Percentiles rank a stretch among this genome's conserved stretches.
Conservation (phyloP, 495 filamentous ascomycete species). For the Choiromyces venosus region DNA sequence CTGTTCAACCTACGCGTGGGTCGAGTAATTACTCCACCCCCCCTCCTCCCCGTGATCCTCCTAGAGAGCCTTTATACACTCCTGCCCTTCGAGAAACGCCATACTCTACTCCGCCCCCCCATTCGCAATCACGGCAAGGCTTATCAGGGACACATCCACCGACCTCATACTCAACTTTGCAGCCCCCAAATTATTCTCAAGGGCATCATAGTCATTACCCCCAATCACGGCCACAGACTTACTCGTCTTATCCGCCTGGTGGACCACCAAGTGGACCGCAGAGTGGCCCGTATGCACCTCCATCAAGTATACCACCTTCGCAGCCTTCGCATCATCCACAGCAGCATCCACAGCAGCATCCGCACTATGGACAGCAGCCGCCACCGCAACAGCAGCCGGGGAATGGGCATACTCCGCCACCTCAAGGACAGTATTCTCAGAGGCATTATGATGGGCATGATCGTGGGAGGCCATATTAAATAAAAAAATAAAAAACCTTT, state of each 20-base stretch:
- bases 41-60: slow-evolving; percentile 11
- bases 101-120: slow-evolving; percentile 21
- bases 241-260: not conserved
- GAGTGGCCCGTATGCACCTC: slow-evolving; percentile 12
- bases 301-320: slow-evolving; percentile 19
- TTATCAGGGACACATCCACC: slow-evolving; percentile 18
- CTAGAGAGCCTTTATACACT: not conserved
- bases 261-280: slow-evolving; percentile 4
- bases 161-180: slow-evolving; percentile 13
- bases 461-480: slow-evolving; percentile 10
- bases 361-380: slow-evolving; percentile 13
- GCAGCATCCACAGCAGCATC: slow-evolving; percentile 20
- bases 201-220: not conserved
- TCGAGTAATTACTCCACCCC: slow-evolving; percentile 8
- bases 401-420: not conserved
- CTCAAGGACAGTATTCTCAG: slow-evolving; percentile 12
- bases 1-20: not conserved
- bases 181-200: slow-evolving; percentile 7
- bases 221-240: slow-evolving; percentile 10
- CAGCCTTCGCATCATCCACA: slow-evolving; percentile 16
- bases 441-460: slow-evolving; percentile 17
- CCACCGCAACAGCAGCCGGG: slow-evolving; percentile 21
- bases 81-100: slow-evolving; percentile 18
- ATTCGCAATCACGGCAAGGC: slow-evolving; percentile 14
- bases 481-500: slow-evolving; percentile 11